phyloP scores from a whole-genome alignment of 2,329 filamentous ascomycete species.

The Cladorrhinum sp. region DNA sequence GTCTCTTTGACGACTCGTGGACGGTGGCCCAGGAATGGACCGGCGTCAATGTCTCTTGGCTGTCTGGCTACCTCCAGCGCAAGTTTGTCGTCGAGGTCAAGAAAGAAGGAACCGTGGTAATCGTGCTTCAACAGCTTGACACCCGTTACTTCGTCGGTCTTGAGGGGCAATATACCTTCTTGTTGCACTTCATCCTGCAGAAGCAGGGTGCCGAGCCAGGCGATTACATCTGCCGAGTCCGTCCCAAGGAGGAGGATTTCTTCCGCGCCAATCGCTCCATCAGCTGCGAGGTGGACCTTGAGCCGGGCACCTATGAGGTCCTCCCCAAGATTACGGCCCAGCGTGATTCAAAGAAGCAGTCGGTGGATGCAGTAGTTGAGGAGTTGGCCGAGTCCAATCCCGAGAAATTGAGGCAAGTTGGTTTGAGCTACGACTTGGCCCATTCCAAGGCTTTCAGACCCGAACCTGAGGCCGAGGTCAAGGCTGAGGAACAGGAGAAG shows the following conservation, averaged over 20 bases:
- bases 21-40: slow-evolving; percentile 59
- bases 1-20: slow-evolving; percentile 60
- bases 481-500: slow-evolving; percentile 33
- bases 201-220: slow-evolving; percentile 32
- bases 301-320: slow-evolving; percentile 54
- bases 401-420: slow-evolving; percentile 57
- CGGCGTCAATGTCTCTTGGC: slow-evolving; percentile 60
- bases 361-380: slow-evolving; percentile 35
- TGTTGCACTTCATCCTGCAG: slow-evolving; percentile 41
- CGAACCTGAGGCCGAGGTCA: slow-evolving; percentile 31
- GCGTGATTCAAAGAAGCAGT: slow-evolving; percentile 41
- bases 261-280: slow-evolving; percentile 58
- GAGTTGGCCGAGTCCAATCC: slow-evolving; percentile 32
- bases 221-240: slow-evolving; percentile 57
- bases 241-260: slow-evolving; percentile 50
- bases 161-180: slow-evolving; percentile 53
- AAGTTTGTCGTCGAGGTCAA: slow-evolving; percentile 58
- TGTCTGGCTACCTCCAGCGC: slow-evolving; percentile 56
- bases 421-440: slow-evolving; percentile 57
- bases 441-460: slow-evolving; percentile 53
- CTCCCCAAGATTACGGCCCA: slow-evolving; percentile 55
- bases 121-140: slow-evolving; percentile 61
- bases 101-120: slow-evolving; percentile 54
- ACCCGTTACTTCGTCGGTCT: slow-evolving; percentile 60
- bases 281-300: slow-evolving; percentile 56